phyloP scores from a whole-genome alignment of 2,329 filamentous ascomycete genomes.

The Macrophomina tecta region DNA sequence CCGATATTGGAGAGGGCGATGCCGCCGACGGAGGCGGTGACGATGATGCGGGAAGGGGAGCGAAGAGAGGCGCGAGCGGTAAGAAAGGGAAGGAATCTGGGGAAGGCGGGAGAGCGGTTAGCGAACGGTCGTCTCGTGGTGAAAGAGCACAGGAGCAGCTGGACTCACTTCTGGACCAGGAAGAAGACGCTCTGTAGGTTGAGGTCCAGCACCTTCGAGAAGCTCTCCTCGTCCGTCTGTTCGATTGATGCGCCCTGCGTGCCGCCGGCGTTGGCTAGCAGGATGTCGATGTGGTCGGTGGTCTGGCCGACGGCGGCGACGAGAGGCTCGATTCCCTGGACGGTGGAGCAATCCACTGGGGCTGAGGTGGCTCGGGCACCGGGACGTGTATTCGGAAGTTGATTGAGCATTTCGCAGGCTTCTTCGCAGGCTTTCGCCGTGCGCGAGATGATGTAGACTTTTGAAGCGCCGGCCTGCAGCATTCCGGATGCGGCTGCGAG shows the following conservation, averaged over 20 bases:
- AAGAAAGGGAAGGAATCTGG: constrained; percentile 45
- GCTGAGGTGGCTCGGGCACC: constrained; percentile 43
- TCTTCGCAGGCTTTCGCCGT: constrained; percentile 46
- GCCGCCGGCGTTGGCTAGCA: constrained; percentile 48
- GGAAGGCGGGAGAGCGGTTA: not conserved
- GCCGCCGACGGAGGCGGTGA: constrained; percentile 45
- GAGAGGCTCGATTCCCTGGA: constrained; percentile 43
- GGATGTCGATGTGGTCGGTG: constrained; percentile 43
- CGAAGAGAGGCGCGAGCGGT: constrained; percentile 38
- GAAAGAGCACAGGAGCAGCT: no score
- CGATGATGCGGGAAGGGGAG: constrained; percentile 47
- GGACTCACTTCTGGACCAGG: constrained; percentile 42
- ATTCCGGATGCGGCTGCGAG: constrained; percentile 48
- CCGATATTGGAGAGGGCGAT: constrained; percentile 45
- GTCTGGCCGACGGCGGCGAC: constrained; percentile 41
- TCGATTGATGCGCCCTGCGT: constrained; percentile 49
- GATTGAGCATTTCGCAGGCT: constrained; percentile 47
- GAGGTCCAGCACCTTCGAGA: constrained; percentile 46
- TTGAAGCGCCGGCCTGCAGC: constrained; percentile 47
- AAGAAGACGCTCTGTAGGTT: constrained; percentile 51
- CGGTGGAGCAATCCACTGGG: constrained; percentile 46
- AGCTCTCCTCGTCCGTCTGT: constrained; percentile 43
- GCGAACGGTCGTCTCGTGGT: no score
- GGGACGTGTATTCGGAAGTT: constrained; percentile 44
- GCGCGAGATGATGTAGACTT: constrained; percentile 47